These are phyloP conservation scores for Hylodesmum podocarpum DNA, from an alignment of 306 rosid species.

Conservation along the genomic window DNA sequence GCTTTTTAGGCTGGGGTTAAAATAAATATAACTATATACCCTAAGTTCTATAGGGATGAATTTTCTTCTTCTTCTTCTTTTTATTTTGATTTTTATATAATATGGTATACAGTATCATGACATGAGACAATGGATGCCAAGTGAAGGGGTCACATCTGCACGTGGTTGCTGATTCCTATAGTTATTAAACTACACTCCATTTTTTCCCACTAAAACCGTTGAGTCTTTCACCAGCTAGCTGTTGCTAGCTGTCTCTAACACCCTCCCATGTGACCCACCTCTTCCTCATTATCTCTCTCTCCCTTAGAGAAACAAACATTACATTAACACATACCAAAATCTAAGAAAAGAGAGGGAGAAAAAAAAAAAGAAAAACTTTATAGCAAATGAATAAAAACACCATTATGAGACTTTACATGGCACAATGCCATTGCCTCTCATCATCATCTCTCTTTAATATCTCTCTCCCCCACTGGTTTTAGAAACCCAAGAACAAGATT, in stretches of 20 bases:
- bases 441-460: background rate
- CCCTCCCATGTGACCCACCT: slow-evolving; percentile 81
- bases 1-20: background rate
- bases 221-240: slow-evolving; percentile 65
- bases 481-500: slow-evolving; percentile 40
- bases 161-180: slow-evolving; percentile 78
- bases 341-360: background rate
- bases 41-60: background rate
- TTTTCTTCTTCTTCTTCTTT: too few relatives aligned
- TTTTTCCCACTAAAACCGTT: slow-evolving; percentile 66
- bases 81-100: background rate
- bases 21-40: background rate
- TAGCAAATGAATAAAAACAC: slow-evolving; percentile 18
- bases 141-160: slow-evolving; percentile 87
- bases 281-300: slow-evolving; percentile 11
- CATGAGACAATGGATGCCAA: slow-evolving; percentile 39
- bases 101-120: background rate
- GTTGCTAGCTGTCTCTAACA: slow-evolving; percentile 94
- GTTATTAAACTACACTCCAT: slow-evolving; percentile 47
- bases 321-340: slow-evolving; percentile 21
- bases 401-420: slow-evolving; percentile 22
- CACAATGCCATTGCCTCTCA: slow-evolving; percentile 25
- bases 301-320: slow-evolving; percentile 37
- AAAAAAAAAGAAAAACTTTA: background rate
- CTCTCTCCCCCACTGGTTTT: slow-evolving; percentile 31